Evolutionary conservation across 371 early-diverging fungal species (phyloP).

Genomic region (Sporodiniella umbellata): DNA sequence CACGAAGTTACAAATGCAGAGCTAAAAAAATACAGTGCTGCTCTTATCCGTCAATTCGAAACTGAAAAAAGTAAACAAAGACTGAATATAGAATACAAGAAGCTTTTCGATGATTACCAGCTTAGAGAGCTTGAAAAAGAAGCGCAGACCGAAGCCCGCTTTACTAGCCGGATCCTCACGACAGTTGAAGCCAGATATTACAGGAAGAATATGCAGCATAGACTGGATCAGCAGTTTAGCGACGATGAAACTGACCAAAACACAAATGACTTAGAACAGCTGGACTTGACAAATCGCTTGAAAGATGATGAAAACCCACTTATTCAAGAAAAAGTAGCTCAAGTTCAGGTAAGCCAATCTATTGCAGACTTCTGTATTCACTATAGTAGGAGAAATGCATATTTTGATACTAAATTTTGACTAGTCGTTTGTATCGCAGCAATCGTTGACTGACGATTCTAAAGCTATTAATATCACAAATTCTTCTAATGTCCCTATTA

Average conservation of each 20-base stretch:
- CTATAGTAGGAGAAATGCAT: constrained; percentile 8
- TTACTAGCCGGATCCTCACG: constrained; percentile 6
- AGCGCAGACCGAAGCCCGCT: constrained; percentile 7
- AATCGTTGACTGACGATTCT: background rate
- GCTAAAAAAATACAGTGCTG: constrained; percentile 10
- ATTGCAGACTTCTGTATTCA: constrained; percentile 8
- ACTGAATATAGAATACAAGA: constrained; percentile 5
- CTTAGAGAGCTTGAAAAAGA: constrained; percentile 7
- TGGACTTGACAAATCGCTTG: constrained; percentile 2
- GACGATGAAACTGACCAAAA: constrained; percentile 3
- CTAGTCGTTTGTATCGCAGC: background rate
- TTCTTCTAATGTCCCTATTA: background rate
- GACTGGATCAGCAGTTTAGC: constrained; percentile 5
- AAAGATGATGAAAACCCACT: background rate
- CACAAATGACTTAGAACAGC: background rate
- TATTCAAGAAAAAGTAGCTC: constrained; percentile 5
- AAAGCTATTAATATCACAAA: constrained; percentile 1
- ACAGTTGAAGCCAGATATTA: constrained; percentile 7
- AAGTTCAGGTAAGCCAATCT: constrained; percentile 7
- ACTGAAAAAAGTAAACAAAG: constrained; percentile 7
- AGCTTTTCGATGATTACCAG: constrained; percentile 1
- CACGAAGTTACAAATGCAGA: constrained; percentile 10
- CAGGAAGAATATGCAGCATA: constrained; percentile 7
- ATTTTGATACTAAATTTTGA: constrained; percentile 9
- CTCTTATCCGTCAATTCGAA: constrained; percentile 12